Evolutionary conservation across 1,284 basidiomycete genomes (phyloP), one percentile per base, ranked within the genome.

Genomic region (Stygiomarasmius scandens): DNA sequence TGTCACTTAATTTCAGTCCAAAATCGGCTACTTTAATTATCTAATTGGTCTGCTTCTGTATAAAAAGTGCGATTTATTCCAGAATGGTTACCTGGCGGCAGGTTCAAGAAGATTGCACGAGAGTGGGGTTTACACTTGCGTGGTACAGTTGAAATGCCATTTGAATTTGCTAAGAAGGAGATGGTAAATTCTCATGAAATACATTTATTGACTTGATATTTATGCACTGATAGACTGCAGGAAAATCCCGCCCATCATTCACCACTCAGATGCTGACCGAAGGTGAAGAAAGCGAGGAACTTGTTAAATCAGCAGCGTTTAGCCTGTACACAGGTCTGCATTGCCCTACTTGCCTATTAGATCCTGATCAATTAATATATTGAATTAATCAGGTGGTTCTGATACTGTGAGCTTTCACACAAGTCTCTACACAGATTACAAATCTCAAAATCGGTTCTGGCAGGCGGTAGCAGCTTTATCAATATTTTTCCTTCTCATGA

Each of bases 41-140:
- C n/a, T n/a, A n/a, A n/a, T n/a, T n/a, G n/a, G n/a, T n/a, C n/a
- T n/a, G n/a, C n/a, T n/a, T n/a, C n/a, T n/a, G n/a, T n/a, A n/a
- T n/a, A n/a, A n/a, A n/a, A n/a, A 53, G 52, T 53, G 25, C 52
- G 52, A 45, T 53, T 44, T 27, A 29, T 53, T 45, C 41, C 52
- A 19, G 36, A 38, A 44, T 53, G 52, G 52, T 45, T 53, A 23
- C 52, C 52, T 9, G 52, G 52, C 6, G 52, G 38, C 2, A 16
- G 41, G 20, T 53, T 53, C 52, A 53, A 53, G 20, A 43, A 25
- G 34, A 32, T 47, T 34, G 54, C 54, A 25, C 12, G 44, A 14
- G 23, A 36, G 11, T 41, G 29, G 36, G 9, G 34, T 32, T 23
- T 19, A 5, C 34, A 45, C 29, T 34, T 29, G 14, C 3, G 36